phyloP scores from a whole-genome alignment of 148 eudicot genomes.

The Chenopodium quinoa region DNA sequence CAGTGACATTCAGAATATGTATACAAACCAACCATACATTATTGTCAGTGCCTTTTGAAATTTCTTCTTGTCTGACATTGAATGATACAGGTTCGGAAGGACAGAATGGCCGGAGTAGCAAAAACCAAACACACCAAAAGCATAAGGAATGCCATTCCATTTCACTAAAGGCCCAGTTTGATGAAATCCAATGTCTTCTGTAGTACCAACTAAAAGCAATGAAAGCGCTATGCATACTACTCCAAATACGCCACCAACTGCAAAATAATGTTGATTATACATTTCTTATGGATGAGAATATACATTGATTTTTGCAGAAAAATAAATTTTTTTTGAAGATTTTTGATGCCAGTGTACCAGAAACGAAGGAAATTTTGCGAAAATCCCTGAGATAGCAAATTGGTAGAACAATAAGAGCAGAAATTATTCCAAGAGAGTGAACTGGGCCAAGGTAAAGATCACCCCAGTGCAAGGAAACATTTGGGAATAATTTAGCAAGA shows the following conservation, averaged over 20 bases:
- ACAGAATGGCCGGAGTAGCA: conserved; percentile 82
- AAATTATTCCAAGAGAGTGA: conserved; percentile 60
- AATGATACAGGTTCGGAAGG: conserved; percentile 85
- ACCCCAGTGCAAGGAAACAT: conserved; percentile 43
- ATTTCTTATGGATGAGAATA: not conserved
- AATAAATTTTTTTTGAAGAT: not conserved
- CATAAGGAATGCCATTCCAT: conserved; percentile 73
- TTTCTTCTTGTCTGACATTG: conserved; percentile 83
- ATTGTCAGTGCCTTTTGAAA: conserved; percentile 58
- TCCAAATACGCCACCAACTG: conserved; percentile 76
- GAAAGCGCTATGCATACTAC: conserved; percentile 56
- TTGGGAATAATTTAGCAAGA: conserved; percentile 70
- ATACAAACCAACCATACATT: conserved; percentile 34
- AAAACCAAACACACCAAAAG: conserved; percentile 81
- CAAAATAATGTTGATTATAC: not conserved
- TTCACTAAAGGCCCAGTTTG: conserved; percentile 56
- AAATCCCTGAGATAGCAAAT: conserved; percentile 69
- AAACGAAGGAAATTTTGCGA: conserved; percentile 66
- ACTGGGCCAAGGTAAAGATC: conserved; percentile 53
- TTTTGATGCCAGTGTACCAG: conserved; percentile 41
- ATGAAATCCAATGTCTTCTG: conserved; percentile 61
- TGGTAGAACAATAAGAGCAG: conserved; percentile 64
- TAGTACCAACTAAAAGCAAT: conserved; percentile 47
- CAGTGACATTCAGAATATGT: not conserved
- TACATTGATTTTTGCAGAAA: not conserved